Percentiles rank a stretch among this genome's conserved stretches.
Conservation (phyloP, 1,139 yeast genomes). For the Candida sanyaensis region DNA sequence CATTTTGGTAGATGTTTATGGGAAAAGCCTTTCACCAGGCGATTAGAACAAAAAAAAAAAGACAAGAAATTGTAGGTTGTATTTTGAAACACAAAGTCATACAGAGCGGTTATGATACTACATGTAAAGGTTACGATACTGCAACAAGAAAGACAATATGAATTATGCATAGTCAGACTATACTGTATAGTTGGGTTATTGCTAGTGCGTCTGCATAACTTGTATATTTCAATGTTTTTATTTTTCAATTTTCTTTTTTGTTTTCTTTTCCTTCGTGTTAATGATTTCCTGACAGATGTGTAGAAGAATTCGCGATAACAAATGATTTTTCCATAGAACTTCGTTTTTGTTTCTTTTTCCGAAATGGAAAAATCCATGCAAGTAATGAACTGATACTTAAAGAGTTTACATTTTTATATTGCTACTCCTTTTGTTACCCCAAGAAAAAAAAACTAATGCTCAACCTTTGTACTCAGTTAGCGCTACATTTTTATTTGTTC, state of each 20-base stretch:
- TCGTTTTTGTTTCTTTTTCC: too few relatives aligned
- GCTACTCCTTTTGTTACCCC: not conserved
- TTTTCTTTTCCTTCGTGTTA: too few relatives aligned
- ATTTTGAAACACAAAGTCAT: too few relatives aligned
- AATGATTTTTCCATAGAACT: too few relatives aligned
- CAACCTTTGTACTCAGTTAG: not conserved
- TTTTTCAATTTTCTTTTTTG: too few relatives aligned
- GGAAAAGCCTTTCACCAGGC: too few relatives aligned
- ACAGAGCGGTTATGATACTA: not conserved
- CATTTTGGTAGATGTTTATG: too few relatives aligned
- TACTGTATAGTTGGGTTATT: not conserved
- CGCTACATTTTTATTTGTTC: constrained; percentile 1
- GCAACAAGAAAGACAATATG: not conserved
- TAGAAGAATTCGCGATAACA: too few relatives aligned
- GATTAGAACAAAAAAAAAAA: not conserved
- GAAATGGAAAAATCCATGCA: not conserved
- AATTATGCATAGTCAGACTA: not conserved
- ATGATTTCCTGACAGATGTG: too few relatives aligned
- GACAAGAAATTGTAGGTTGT: not conserved
- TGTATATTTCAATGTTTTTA: not conserved
- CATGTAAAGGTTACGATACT: not conserved
- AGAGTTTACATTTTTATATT: not conserved
- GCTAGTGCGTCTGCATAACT: not conserved
- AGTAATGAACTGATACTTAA: not conserved
- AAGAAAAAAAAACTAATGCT: not conserved